Evolutionary conservation across 306 rosid species (phyloP).

Genomic region (Cicer cuneatum): DNA sequence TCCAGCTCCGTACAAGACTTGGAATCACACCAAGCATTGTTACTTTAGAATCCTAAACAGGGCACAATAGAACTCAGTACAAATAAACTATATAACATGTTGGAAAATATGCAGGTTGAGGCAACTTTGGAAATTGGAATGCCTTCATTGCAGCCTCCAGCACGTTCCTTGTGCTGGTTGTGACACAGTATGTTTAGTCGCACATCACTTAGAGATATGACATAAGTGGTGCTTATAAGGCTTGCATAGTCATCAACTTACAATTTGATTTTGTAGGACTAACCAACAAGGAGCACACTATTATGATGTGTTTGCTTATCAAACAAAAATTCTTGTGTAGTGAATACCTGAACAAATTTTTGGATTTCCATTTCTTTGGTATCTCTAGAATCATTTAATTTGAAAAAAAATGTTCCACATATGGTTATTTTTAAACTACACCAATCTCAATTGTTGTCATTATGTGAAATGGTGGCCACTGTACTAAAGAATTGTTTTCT

Average conservation of each 20-base stretch:
- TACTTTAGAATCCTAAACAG: constrained; percentile 71
- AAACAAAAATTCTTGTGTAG: constrained; percentile 18
- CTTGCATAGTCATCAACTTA: too few species aligned
- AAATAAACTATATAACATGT: constrained; percentile 24
- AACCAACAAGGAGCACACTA: constrained; percentile 18
- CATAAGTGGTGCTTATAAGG: too few species aligned
- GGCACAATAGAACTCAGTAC: constrained; percentile 2
- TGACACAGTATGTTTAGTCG: neutral
- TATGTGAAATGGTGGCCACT: constrained; percentile 14
- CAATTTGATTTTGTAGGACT: neutral
- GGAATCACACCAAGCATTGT: constrained; percentile 99
- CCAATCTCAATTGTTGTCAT: constrained; percentile 9
- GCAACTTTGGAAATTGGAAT: too few species aligned
- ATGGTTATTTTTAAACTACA: constrained; percentile 25
- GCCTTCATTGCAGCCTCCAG: neutral
- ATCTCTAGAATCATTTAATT: constrained; percentile 3
- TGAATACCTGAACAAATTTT: neutral
- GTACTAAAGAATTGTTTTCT: neutral
- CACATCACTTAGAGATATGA: too few species aligned
- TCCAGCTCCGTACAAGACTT: constrained; percentile 91
- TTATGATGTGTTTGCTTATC: neutral
- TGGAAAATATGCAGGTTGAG: neutral
- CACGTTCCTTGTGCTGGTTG: neutral
- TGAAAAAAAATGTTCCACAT: neutral
- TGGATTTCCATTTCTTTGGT: constrained; percentile 10